phyloP scores from a whole-genome alignment of 2,329 filamentous ascomycete species.

The Penicillium sp. region DNA sequence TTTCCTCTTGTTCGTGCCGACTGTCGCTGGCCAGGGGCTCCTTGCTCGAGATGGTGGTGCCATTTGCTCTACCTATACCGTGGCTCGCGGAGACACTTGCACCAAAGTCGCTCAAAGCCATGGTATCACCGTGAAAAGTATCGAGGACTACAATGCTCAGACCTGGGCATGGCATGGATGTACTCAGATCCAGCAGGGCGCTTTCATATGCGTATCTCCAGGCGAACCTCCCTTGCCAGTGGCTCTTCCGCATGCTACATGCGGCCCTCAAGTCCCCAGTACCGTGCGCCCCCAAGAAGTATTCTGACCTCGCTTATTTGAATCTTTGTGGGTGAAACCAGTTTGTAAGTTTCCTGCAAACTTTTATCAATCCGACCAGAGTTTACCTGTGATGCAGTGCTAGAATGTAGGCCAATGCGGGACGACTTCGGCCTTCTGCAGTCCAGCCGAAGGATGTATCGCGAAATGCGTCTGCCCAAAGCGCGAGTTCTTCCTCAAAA shows the following conservation, averaged over 20 bases:
- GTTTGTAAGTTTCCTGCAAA: conserved; percentile 9
- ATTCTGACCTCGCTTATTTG: conserved; percentile 20
- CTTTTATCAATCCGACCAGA: background rate
- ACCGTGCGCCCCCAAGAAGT: conserved; percentile 37
- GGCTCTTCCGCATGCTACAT: conserved; percentile 41
- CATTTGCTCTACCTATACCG: conserved; percentile 39
- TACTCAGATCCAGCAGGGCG: conserved; percentile 29
- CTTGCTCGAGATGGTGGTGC: background rate
- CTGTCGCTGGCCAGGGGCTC: background rate
- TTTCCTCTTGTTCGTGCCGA: background rate
- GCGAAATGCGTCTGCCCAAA: background rate
- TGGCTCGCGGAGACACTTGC: conserved; percentile 41
- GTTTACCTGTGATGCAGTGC: conserved; percentile 3
- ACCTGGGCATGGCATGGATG: conserved; percentile 51
- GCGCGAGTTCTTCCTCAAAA: background rate
- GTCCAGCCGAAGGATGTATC: background rate
- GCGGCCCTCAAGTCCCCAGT: conserved; percentile 50
- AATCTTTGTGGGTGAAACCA: conserved; percentile 10
- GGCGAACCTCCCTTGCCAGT: conserved; percentile 47
- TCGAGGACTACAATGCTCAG: conserved; percentile 46
- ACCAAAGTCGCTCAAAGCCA: conserved; percentile 34
- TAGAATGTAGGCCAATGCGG: background rate
- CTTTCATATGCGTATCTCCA: conserved; percentile 43
- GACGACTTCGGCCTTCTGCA: background rate
- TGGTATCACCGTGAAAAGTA: conserved; percentile 39